Conservation (phyloP, 257 asterid species). For the Solanum etuberosum region DNA sequence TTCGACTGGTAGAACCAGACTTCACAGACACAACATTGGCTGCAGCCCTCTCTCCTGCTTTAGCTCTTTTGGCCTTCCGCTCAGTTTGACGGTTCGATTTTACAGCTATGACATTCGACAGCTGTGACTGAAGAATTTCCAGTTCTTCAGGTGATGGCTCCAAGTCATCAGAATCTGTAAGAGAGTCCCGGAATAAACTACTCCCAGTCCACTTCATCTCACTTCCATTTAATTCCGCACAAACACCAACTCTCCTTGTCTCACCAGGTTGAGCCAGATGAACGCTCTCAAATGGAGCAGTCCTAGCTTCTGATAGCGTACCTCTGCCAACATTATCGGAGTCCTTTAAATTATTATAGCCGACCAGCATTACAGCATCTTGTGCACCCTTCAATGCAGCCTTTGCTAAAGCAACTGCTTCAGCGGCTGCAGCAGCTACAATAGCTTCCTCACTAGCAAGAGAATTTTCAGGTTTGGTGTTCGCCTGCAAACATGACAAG, state of each 20-base stretch:
- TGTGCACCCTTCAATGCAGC: constrained; percentile 82
- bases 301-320: neutral
- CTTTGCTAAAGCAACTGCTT: constrained; percentile 84
- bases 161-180: constrained; percentile 33
- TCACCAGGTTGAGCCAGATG: constrained; percentile 27
- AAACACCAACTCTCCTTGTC: constrained; percentile 5
- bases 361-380: constrained; percentile 62
- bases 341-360: constrained; percentile 18
- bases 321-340: constrained; percentile 8
- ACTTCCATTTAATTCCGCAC: constrained; percentile 23
- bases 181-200: constrained; percentile 11
- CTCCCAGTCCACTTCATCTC: constrained; percentile 22
- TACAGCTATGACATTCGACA: constrained; percentile 46
- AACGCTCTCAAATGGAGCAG: constrained; percentile 11
- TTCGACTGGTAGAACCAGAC: constrained; percentile 59
- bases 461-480: constrained; percentile 32
- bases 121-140: constrained; percentile 46
- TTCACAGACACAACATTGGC: constrained; percentile 53
- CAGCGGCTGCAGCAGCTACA: constrained; percentile 83
- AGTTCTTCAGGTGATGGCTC: constrained; percentile 69
- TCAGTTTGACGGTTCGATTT: constrained; percentile 78
- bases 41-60: constrained; percentile 72
- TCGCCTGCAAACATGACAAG: constrained; percentile 34
- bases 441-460: constrained; percentile 66
- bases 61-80: constrained; percentile 59